Conservation (phyloP, 2,329 filamentous ascomycete genomes). For the Beauveria varroae region DNA sequence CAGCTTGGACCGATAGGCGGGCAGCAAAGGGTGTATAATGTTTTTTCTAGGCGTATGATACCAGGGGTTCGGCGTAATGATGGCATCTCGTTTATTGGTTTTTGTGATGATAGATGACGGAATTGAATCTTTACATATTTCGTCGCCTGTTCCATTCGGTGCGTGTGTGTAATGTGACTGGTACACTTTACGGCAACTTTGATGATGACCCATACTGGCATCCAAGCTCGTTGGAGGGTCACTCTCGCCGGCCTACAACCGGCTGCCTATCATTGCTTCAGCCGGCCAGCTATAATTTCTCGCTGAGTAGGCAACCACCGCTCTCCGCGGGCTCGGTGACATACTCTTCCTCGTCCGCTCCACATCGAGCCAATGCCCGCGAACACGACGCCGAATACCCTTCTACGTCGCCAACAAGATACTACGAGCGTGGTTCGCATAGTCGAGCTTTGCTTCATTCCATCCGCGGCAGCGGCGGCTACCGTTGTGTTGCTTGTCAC, state of each 20-base stretch:
- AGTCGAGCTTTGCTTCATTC: too few species aligned
- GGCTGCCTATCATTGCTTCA: too few species aligned
- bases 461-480: too few species aligned
- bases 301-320: not conserved
- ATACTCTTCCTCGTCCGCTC: not conserved
- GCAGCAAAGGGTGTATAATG: not conserved
- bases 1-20: slow-evolving; percentile 39
- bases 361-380: not conserved
- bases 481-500: too few species aligned
- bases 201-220: too few species aligned
- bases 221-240: too few species aligned
- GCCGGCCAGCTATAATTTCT: not conserved
- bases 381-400: not conserved
- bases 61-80: slow-evolving; percentile 1
- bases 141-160: not conserved
- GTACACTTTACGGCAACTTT: too few species aligned
- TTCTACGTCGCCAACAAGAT: not conserved
- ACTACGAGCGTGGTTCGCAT: not conserved
- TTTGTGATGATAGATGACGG: not conserved
- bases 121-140: not conserved
- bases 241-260: too few species aligned
- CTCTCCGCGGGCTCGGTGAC: not conserved
- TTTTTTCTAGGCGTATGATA: slow-evolving; percentile 7
- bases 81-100: not conserved
- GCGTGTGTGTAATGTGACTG: too few species aligned